Base-by-base conservation (phyloP, 2,329 filamentous ascomycete species). In the Alternaria sp. region DNA sequence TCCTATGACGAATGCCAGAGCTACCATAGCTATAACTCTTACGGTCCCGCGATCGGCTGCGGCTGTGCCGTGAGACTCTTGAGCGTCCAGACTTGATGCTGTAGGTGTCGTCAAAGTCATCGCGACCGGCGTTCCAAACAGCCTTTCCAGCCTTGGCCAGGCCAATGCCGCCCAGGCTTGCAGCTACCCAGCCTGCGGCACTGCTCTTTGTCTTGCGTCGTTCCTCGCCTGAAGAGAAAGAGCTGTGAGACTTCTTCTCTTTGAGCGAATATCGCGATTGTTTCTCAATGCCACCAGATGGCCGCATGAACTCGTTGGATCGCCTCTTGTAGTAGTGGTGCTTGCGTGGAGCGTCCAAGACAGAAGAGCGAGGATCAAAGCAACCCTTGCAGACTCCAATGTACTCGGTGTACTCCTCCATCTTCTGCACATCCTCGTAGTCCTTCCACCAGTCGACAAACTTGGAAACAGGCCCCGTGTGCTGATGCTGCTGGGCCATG, bases 341-440 rank as follows among this genome's bases (percentile, higher is more conserved):
- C 63, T 84, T 85, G 51, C 87, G 81, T 5, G 87, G 87, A 0
- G 86, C 87, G 70, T 88, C 82, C 58, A 77, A 72, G 3, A 84
- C 81, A 3, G 80, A 82, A 14, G 83, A 84, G 8, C 82, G 80
- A 6, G 86, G 86, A 59, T 88, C 86, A 67, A 89, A 89, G 71
- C 87, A 89, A 65, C 87, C 79, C 62, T 83, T 86, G 77, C 87
- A 89, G 2, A 89, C 84, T 23, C 87, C 87, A 65, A 88, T 88
- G 58, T 85, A 84, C 73, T 89, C 86, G 1, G 86, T 88, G 67
- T 89, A 89, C 69, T 88, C 86, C 72, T 89, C 87, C 78, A 87
- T 89, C 70, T 84, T 84, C 17, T 82, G 83, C 0, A 89, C 85
- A n/a, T 86, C 87, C 61, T 89, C 86, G 1, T 86, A 82, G 61